Evolutionary conservation across 257 asterid genomes (phyloP), one percentile per base, ranked within the genome.

Genomic region (Jaltomata sinuosa): DNA sequence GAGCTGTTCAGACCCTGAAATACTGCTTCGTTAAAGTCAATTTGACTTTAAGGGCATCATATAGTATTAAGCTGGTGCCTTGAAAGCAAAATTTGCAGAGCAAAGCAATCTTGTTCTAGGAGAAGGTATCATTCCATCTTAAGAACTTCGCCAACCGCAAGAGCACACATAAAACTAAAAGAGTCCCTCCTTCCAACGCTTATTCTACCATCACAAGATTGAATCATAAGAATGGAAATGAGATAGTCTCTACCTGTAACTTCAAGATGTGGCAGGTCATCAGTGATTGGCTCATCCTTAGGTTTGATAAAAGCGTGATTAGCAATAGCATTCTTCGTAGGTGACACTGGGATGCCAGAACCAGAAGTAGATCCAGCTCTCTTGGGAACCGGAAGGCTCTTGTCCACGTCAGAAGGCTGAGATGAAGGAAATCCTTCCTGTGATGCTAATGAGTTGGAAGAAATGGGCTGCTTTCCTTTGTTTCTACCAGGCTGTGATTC

Each of bases 201-300:
- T 68, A 29, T 16, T 49, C 55, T 27, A 77, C 40, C 34, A 77
- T 9, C 16, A 77, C n/a, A 47, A 81, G 59, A 81, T 25, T 81
- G 59, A 22, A 47, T 19, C 40, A 61, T 61, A 31, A 59, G 69
- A 79, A 57, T 34, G 11, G 25, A 25, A 40, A 59, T 47, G 57
- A 57, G 77, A 9, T 22, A 18, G 8, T n/a, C 25, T 69, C 36
- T 81, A 89, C 91, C 88, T 83, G 87, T 84, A 79, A 62, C 82
- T 53, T 55, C 87, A 50, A 36, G 59, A 49, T 38, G 84, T 59
- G 71, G 45, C 62, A 49, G 81, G 76, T 81, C 90, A 80, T 81
- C 84, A 12, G 83, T 76, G 81, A 87, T 27, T 25, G 91, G 89
- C 87, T 88, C 87, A 45, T 88, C 87, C 79, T 86, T 89, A 40